Base-by-base conservation (phyloP, 2,329 filamentous ascomycete species). In the Fusarium heterosporum region DNA sequence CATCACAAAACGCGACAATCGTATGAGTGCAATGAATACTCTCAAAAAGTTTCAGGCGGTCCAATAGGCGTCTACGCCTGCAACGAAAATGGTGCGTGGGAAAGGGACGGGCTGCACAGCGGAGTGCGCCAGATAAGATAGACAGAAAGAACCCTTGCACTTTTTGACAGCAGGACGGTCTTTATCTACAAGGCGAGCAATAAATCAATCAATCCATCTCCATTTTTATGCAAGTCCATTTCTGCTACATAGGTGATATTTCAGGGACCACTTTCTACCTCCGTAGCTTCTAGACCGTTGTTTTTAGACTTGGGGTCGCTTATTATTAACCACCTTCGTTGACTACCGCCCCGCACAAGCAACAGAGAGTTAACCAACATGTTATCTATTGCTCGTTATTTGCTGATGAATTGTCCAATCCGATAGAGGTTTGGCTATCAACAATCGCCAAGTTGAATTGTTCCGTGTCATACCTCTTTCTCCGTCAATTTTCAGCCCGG, bases 401-500 rank as follows among this genome's bases (percentile, higher is more conserved):
- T 22, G 22, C 22, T 22, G 22, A 22, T 22, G 22, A 22, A n/a
- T n/a, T 34, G 32, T 8, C 32, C 7, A 34, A 22, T 22, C 22
- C 22, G 22, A 22, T 22, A 22, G 22, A 22, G 22, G 16, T 36
- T 17, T 36, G 34, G 8, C 16, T 17, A 17, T 36, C 28, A 36
- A n/a, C 16, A n/a, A 36, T 36, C 8, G 13, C 12, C 30, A 13
- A 12, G 16, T 36, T n/a, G 22, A 22, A 22, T 22, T 22, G 6
- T 22, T 42, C 39, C 48, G 55, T 39, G 19, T 30, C 32, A 8
- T 42, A 14, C 17, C 38, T 34, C 28, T 29, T 42, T 40, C 57
- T 49, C 45, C 57, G 40, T 55, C 39, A 39, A 30, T 55, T 66
- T 34, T 47, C 55, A 53, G 53, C 32, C 49, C 66, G 65, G 65